Evolutionary conservation across 192 early-diverging fungal genomes (phyloP), one percentile per base, ranked within the genome.

Genomic region (Diversispora epigaea): DNA sequence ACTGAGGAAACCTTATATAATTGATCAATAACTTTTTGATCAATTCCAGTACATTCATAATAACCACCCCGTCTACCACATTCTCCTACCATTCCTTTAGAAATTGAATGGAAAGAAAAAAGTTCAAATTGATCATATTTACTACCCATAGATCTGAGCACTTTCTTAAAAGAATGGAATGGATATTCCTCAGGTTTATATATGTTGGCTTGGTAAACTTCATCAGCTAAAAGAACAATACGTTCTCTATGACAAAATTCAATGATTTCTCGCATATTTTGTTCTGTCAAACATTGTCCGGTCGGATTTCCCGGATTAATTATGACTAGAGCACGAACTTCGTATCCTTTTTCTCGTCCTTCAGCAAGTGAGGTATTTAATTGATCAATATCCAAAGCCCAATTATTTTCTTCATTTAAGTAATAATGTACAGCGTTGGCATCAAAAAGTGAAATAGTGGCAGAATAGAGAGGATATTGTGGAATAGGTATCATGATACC

Each of bases 231-330:
- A 4, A 99, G 76, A 15, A 97, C 90, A 52, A 99, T 82, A 25
- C 78, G 86, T 78, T 99, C 90, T 58, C 82, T 78, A 76, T 92
- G 84, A 81, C 95, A 96, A 81, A 98, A 95, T 57, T 87, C 84
- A 63, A 99, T 89, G 57, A 99, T 93, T 84, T 95, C 93, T 10
- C 81, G 83, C 85, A 99, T 97, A 78, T 95, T 93, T 50, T 93
- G 84, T 78, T 88, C 85, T 17, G 80, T 80, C 55, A 99, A 85
- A 78, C 90, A 93, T 75, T 94, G 93, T 65, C 97, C 97, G 4
- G 97, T 99, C 21, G 97, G 97, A 88, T 99, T 99, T 43, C 97
- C 97, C 15, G 97, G 97, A 80, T 99, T 99, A 77, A 99, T 98
- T 55, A 99, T 94, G 69, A 92, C 94, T 61, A 99, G 80, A 3